phyloP scores from a whole-genome alignment of 1,284 basidiomycete species.

The Kwoniella shivajii region DNA sequence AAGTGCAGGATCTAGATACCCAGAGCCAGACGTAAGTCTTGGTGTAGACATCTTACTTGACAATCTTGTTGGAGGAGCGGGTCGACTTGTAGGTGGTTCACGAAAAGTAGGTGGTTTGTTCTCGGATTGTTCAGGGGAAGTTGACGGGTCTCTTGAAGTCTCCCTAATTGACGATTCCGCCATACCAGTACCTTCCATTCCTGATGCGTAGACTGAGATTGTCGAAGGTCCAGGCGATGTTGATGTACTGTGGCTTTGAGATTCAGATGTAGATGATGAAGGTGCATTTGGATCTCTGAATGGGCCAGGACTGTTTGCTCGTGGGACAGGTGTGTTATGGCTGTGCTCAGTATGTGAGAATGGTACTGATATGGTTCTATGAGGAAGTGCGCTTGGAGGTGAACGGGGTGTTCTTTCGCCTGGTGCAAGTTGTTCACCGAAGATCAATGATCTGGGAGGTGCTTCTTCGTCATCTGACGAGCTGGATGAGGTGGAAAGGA shows the following conservation, averaged over 20 bases:
- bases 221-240: conserved; percentile 36
- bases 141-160: conserved; percentile 21
- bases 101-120: conserved; percentile 24
- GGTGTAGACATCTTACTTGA: conserved; percentile 11
- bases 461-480: conserved; percentile 39
- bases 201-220: conserved; percentile 35
- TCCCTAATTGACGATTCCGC: conserved; percentile 4
- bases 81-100: conserved; percentile 17
- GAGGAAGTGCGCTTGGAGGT: conserved; percentile 5
- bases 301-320: conserved; percentile 19
- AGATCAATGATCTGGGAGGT: conserved; percentile 40
- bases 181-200: conserved; percentile 19
- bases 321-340: conserved; percentile 10
- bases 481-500: conserved; percentile 13
- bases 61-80: conserved; percentile 5
- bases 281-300: conserved; percentile 11
- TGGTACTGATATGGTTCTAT: not conserved
- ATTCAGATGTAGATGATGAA: conserved; percentile 17
- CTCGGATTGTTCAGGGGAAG: conserved; percentile 18
- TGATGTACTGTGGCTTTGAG: conserved; percentile 21
- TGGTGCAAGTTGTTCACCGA: conserved; percentile 22
- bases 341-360: not conserved
- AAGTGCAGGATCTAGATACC: conserved; percentile 35
- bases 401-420: conserved; percentile 20
- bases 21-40: conserved; percentile 4